These are phyloP conservation scores for Tuber brumale DNA, from an alignment of 495 filamentous ascomycete genomes.

Conservation along the genomic window DNA sequence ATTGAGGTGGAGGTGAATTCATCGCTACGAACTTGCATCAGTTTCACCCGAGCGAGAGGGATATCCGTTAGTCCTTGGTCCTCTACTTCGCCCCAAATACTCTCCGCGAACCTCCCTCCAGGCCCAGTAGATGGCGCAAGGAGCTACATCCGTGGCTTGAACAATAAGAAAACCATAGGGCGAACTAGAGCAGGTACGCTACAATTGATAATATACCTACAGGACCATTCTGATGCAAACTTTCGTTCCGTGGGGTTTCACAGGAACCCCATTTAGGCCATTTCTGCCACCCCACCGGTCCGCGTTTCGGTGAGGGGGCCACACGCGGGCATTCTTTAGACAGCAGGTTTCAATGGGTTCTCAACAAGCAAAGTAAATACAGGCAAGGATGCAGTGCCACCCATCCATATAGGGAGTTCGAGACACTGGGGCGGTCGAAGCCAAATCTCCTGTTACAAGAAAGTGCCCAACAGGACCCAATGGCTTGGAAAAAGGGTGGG, in stretches of 20 bases:
- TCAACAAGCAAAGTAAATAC: background rate
- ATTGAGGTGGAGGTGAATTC: background rate
- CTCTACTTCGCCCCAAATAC: background rate
- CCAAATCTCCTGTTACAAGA: background rate
- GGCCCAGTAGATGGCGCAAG: background rate
- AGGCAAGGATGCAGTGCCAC: background rate
- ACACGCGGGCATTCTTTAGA: background rate
- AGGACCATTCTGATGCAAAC: background rate
- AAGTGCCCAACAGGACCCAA: background rate
- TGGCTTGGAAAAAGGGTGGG: background rate
- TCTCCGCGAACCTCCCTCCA: background rate
- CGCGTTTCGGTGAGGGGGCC: background rate
- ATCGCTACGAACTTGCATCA: background rate
- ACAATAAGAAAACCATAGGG: background rate
- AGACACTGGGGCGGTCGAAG: background rate
- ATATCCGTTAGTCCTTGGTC: background rate
- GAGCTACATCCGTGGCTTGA: background rate
- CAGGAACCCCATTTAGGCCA: background rate
- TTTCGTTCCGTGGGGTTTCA: background rate
- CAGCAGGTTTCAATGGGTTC: background rate
- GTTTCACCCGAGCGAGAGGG: background rate
- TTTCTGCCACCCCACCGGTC: background rate
- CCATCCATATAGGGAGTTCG: background rate
- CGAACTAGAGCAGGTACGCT: background rate
- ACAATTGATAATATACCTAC: background rate